Evolutionary conservation across 2,329 filamentous ascomycete genomes (phyloP), one percentile per base, ranked within the genome.

Genomic region (Sporothrix brasiliensis): DNA sequence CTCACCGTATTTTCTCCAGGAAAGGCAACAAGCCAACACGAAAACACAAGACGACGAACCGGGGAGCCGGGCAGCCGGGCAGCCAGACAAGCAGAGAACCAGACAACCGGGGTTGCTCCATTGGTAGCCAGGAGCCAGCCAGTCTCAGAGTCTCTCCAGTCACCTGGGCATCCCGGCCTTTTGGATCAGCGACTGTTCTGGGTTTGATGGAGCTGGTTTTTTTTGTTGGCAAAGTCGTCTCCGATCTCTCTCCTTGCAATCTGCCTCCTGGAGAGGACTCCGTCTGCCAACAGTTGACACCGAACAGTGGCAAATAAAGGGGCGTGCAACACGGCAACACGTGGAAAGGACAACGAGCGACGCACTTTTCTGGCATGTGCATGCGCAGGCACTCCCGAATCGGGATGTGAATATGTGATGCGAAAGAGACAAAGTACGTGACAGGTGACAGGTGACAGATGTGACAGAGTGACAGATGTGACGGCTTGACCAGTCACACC

Each of bases 241-340:
- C 60, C 49, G 41, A 63, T 63, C 21, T 19, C 21, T 41, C 30
- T 61, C 39, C 60, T 49, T 11, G 41, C 44, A 63, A 63, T 49
- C 21, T 63, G 24, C 60, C 41, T 47, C 44, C 41, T 49, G 60
- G 34, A 9, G 34, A 34, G n/a, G 34, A 39, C 16, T 11, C 50
- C 52, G 52, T 30, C 16, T 44, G 41, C 4, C 41, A 16, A 49
- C 13, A 19, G 13, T 14, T 54, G 52, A 39, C 56, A 34, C 19
- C 56, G 30, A 41, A 41, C 7, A 10, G 56, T 60, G 56, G 56
- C 56, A 60, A 60, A 60, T 16, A 11, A 60, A 19, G 56, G 34
- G 56, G 56, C 27, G 21, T 27, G 54, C 14, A 39, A 14, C 6
- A 34, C 34, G 34, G 34, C 34, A 34, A 34, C 3, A 58, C 54